A percentile compares a stretch with the other conserved stretches of the same genome.
These are phyloP conservation scores for Blastobotrys indianensis DNA, from an alignment of 1,139 yeast genomes.

Conservation along the genomic window DNA sequence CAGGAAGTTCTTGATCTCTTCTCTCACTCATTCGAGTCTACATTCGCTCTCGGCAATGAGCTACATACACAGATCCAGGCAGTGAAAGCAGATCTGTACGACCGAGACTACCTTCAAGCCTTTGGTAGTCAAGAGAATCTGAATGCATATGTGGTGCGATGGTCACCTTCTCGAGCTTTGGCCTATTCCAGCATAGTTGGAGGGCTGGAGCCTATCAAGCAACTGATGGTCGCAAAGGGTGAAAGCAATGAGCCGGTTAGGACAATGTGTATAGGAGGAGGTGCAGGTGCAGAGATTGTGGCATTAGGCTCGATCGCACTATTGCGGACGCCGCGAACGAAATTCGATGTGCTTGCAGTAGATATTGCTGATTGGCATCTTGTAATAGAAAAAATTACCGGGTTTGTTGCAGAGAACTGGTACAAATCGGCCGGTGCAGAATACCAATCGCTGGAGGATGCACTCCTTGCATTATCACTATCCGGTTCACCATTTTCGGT, in stretches of 20 bases:
- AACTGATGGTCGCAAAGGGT: constrained; percentile 10
- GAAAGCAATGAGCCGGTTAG: constrained; percentile 25
- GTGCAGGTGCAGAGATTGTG: constrained; percentile 80
- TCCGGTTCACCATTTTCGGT: constrained; percentile 34
- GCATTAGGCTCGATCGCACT: constrained; percentile 55
- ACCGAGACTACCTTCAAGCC: constrained; percentile 64
- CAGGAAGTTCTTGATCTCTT: constrained; percentile 27
- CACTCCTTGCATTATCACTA: constrained; percentile 13
- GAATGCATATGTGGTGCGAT: constrained; percentile 71
- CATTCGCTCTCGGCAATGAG: constrained; percentile 19
- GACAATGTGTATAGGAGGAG: constrained; percentile 74
- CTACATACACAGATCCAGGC: constrained; percentile 43
- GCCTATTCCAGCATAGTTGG: constrained; percentile 65
- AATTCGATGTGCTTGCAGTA: constrained; percentile 47
- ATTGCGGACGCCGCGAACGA: constrained; percentile 21
- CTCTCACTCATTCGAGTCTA: constrained; percentile 21
- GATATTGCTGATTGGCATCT: constrained; percentile 77
- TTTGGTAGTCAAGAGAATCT: constrained; percentile 60
- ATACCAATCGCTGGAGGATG: constrained; percentile 19
- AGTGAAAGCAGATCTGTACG: constrained; percentile 64
- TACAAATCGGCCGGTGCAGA: constrained; percentile 13
- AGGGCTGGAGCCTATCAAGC: constrained; percentile 14
- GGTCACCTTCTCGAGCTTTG: constrained; percentile 81
- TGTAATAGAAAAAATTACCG: constrained; percentile 43
- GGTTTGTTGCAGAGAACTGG: constrained; percentile 34